phyloP scores from a whole-genome alignment of 2,329 filamentous ascomycete species.

The Pseudogymnoascus sp. region DNA sequence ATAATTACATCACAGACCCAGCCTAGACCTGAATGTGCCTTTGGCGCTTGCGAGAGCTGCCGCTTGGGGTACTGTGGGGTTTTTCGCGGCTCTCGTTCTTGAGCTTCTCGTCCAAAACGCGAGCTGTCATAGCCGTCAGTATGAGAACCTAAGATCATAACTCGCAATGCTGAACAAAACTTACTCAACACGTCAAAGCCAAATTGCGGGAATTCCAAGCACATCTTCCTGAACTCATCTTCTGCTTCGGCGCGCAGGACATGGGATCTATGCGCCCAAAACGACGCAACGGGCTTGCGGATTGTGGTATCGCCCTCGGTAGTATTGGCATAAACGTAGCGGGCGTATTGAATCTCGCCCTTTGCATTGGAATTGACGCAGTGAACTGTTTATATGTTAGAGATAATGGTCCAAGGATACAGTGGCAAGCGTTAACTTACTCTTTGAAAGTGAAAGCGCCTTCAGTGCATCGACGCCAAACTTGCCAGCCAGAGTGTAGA shows the following conservation, averaged over 20 bases:
- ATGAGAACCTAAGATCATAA: not conserved
- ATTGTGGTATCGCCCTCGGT: constrained; percentile 61
- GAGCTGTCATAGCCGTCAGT: constrained; percentile 38
- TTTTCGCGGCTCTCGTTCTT: constrained; percentile 56
- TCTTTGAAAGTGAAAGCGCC: constrained; percentile 76
- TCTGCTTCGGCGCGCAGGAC: constrained; percentile 80
- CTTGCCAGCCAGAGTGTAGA: constrained; percentile 83
- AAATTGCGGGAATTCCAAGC: constrained; percentile 84
- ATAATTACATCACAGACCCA: not conserved
- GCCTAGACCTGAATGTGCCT: not conserved
- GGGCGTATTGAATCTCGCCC: constrained; percentile 86
- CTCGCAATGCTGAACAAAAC: constrained; percentile 24
- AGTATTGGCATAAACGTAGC: constrained; percentile 81
- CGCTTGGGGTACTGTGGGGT: constrained; percentile 28
- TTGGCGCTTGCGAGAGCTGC: constrained; percentile 7
- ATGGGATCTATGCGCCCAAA: constrained; percentile 79
- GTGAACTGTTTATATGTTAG: constrained; percentile 46
- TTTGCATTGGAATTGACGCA: constrained; percentile 79
- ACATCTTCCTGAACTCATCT: constrained; percentile 74
- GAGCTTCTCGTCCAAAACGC: constrained; percentile 60
- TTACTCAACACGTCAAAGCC: constrained; percentile 84
- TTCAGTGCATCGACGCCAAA: constrained; percentile 63
- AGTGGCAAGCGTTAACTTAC: not conserved
- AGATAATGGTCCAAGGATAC: not conserved
- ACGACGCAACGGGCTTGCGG: constrained; percentile 76